phyloP scores from a whole-genome alignment of 2,329 filamentous ascomycete species.

The Zopfia rhizophila region DNA sequence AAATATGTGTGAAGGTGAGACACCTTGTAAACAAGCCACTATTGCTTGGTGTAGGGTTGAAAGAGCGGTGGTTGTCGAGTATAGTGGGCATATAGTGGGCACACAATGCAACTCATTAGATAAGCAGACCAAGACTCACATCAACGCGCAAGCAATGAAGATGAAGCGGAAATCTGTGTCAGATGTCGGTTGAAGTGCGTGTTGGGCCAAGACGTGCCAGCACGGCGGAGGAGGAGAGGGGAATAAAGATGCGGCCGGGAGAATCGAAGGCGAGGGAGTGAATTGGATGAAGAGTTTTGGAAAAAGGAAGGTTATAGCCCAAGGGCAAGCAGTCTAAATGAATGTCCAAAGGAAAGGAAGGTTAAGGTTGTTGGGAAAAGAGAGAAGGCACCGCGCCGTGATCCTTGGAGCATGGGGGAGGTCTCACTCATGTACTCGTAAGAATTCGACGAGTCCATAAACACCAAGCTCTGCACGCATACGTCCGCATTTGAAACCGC shows the following conservation, averaged over 20 bases:
- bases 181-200: slow-evolving; percentile 36
- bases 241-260: slow-evolving; percentile 30
- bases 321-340: slow-evolving; percentile 42
- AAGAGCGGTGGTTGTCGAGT: slow-evolving; percentile 5
- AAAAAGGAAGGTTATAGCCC: slow-evolving; percentile 3
- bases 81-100: slow-evolving; percentile 25
- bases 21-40: slow-evolving; percentile 21
- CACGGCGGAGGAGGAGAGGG: slow-evolving; percentile 33
- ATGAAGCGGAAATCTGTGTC: slow-evolving; percentile 38
- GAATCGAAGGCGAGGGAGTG: slow-evolving; percentile 23
- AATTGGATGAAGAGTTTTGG: slow-evolving; percentile 2
- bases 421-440: slow-evolving; percentile 2
- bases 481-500: slow-evolving; percentile 48
- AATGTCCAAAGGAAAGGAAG: slow-evolving; percentile 35
- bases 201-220: slow-evolving; percentile 53
- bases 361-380: slow-evolving; percentile 20
- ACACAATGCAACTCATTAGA: slow-evolving; percentile 27
- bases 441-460: slow-evolving; percentile 29
- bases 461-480: slow-evolving; percentile 46
- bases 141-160: slow-evolving; percentile 43
- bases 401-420: slow-evolving; percentile 19
- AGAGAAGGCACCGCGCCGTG: slow-evolving; percentile 25
- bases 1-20: slow-evolving; percentile 26
- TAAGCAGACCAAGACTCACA: slow-evolving; percentile 43
- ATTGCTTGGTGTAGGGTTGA: slow-evolving; percentile 27